Evolutionary conservation across 2,329 filamentous ascomycete species (phyloP), one percentile per base, ranked within the genome.

Genomic region (Diplodia seriata): DNA sequence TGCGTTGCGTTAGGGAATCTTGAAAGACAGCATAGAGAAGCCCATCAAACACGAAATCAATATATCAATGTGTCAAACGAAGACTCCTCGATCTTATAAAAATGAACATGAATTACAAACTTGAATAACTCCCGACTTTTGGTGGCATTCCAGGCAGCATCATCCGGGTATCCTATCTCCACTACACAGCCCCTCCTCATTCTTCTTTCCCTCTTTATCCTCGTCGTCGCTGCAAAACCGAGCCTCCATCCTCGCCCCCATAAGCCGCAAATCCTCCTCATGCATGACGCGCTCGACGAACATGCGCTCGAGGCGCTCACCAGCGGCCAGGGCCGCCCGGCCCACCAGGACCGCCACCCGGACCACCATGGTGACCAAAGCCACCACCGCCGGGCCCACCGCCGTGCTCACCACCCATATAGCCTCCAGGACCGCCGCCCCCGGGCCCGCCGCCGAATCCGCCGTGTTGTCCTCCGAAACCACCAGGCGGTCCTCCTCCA

Each of bases 331-430:
- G 51, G 38, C 64, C 64, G 5, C 64, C 64, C n/a, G 38, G 26
- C 50, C 64, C 64, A 66, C 64, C 64, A 36, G 26, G 26, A 57
- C 64, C 64, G 40, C 53, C 64, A 47, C 50, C 50, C 14, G 23
- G 23, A 47, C 62, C 49, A 23, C 62, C 49, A 55, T 29, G 43
- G 33, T 47, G n/a, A 55, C 23, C 33, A 54, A 43, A 33, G 33
- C 50, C 62, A 31, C 62, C 49, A 38, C 43, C 43, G 33, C 12
- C 11, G n/a, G 29, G 29, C 20, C 62, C 62, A 47, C 33, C 38
- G 50, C 62, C 62, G 62, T 31, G 43, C 55, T 33, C 15, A 33
- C 47, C 49, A 47, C 62, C 62, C 2, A 36, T 33, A 65, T 31
- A 55, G 62, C 62, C 62, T 54, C 62, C 62, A 31, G 33, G 50